These are phyloP conservation scores for Lactifluus hygrophoroides DNA, from an alignment of 768 basidiomycete species.

Conservation along the genomic window DNA sequence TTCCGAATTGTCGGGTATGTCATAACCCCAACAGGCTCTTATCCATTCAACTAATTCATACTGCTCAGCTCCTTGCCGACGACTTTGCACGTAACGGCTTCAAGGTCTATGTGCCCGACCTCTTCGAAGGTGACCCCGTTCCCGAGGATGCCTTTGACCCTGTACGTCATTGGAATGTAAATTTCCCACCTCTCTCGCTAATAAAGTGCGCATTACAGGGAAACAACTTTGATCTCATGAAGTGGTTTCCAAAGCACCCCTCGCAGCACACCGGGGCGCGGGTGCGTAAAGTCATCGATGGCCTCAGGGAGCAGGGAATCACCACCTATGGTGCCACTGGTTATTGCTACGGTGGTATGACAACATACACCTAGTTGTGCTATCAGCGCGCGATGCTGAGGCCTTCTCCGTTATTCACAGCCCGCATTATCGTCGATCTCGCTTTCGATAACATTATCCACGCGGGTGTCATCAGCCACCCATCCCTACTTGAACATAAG, in stretches of 20 bases:
- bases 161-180: conserved; percentile 7
- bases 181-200: not conserved
- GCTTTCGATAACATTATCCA: conserved; percentile 34
- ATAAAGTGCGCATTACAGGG: not conserved
- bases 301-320: conserved; percentile 28
- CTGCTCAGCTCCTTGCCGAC: conserved; percentile 34
- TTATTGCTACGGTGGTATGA: conserved; percentile 24
- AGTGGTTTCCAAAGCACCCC: conserved; percentile 19
- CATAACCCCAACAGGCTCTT: not conserved
- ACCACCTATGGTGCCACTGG: conserved; percentile 25
- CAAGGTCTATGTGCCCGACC: conserved; percentile 18
- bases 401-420: not conserved
- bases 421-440: conserved; percentile 26
- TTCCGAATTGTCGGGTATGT: conserved; percentile 28
- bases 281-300: conserved; percentile 23
- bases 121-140: conserved; percentile 24
- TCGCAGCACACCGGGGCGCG: conserved; percentile 14
- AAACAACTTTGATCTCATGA: not conserved
- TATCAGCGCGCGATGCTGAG: not conserved
- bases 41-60: not conserved
- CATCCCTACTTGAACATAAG: conserved; percentile 34
- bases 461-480: conserved; percentile 38
- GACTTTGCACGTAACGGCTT: conserved; percentile 36
- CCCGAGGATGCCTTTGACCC: conserved; percentile 17
- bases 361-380: no score